Conservation (phyloP, 495 filamentous ascomycete species). For the Aspergillus mulundensis region DNA sequence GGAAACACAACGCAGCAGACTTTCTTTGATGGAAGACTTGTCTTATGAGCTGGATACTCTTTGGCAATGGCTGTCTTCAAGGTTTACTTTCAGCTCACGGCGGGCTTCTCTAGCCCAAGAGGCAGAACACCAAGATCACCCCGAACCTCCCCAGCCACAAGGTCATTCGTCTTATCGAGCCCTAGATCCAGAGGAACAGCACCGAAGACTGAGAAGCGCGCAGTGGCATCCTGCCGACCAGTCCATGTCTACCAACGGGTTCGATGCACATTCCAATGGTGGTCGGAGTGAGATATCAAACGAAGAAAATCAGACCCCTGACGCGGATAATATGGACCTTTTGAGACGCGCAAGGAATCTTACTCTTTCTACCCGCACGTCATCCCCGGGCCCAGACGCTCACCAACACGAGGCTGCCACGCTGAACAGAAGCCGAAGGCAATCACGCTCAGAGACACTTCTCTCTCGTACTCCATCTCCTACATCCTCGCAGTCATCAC, state of each 20-base stretch:
- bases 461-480: slow-evolving; percentile 42
- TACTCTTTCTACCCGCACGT: slow-evolving; percentile 14
- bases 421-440: slow-evolving; percentile 19
- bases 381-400: slow-evolving; percentile 13
- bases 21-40: slow-evolving; percentile 39
- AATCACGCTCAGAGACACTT: slow-evolving; percentile 40
- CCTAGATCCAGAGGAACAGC: slow-evolving; percentile 12
- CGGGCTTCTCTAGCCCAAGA: slow-evolving; percentile 10
- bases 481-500: slow-evolving; percentile 43
- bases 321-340: slow-evolving; percentile 30
- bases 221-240: slow-evolving; percentile 7
- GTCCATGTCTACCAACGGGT: slow-evolving; percentile 6
- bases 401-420: slow-evolving; percentile 9
- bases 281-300: slow-evolving; percentile 30
- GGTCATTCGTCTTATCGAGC: neutral
- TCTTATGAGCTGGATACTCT: slow-evolving; percentile 31
- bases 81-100: slow-evolving; percentile 25
- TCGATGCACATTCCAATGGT: slow-evolving; percentile 15
- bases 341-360: slow-evolving; percentile 24
- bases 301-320: slow-evolving; percentile 34
- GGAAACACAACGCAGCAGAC: slow-evolving; percentile 35
- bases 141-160: neutral
- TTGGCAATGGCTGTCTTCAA: slow-evolving; percentile 31
- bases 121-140: slow-evolving; percentile 6
- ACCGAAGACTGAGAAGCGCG: neutral